These are phyloP conservation scores for Venturia pyrina DNA, from an alignment of 2,329 filamentous ascomycete genomes.

Conservation along the genomic window DNA sequence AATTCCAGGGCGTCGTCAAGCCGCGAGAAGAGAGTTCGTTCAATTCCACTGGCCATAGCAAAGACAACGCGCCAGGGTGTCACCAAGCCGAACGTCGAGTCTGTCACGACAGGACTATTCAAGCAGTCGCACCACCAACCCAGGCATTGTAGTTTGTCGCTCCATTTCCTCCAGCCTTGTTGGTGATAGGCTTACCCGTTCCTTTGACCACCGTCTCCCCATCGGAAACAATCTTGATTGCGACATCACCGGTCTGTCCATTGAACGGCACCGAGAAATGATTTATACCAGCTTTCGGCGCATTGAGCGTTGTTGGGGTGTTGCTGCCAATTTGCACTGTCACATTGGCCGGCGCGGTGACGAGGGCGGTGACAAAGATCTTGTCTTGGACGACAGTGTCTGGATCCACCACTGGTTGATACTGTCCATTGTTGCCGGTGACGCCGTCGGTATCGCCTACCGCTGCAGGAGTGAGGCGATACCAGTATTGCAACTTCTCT, in stretches of 20 bases:
- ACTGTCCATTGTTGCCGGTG: constrained; percentile 19
- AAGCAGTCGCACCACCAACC: constrained; percentile 12
- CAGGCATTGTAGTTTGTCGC: constrained; percentile 16
- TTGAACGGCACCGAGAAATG: constrained; percentile 15
- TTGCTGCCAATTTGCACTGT: constrained; percentile 13
- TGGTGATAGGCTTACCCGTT: constrained; percentile 11
- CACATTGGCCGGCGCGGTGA: constrained; percentile 16
- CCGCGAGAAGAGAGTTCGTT: too few species aligned
- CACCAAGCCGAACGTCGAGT: too few species aligned
- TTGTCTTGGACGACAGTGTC: constrained; percentile 32
- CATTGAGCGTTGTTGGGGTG: background rate
- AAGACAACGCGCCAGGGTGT: too few species aligned
- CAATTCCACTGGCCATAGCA: too few species aligned
- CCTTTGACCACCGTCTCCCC: constrained; percentile 6
- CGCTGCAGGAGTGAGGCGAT: constrained; percentile 29
- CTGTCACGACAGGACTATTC: background rate
- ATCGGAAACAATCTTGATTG: constrained; percentile 13
- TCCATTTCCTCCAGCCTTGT: constrained; percentile 4
- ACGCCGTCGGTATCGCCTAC: constrained; percentile 31
- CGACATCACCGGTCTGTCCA: constrained; percentile 15
- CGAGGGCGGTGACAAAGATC: constrained; percentile 33
- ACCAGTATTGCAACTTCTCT: constrained; percentile 34
- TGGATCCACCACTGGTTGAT: constrained; percentile 19
- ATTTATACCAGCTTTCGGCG: constrained; percentile 9
- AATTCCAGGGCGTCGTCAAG: too few species aligned